Percentiles rank a stretch among this genome's conserved stretches.
Conservation (phyloP, 257 asterid species). For the Fraxinus quadrangulata region DNA sequence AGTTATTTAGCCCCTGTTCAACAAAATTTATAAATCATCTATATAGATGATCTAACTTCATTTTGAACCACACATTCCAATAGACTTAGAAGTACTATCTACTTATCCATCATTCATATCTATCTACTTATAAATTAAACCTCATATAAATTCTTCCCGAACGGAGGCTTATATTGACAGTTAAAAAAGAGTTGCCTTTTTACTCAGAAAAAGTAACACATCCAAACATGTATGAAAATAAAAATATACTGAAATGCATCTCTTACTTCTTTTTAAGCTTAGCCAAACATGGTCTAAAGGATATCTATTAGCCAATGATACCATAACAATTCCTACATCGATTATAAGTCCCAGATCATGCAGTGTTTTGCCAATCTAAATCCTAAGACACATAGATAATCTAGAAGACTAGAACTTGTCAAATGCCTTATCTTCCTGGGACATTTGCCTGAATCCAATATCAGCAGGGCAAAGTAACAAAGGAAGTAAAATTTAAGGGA, state of each 20-base stretch:
- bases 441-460: neutral
- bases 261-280: neutral
- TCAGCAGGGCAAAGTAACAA: neutral
- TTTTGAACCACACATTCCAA: too few species aligned
- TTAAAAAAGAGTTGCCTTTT: too few species aligned
- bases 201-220: neutral
- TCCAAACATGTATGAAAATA: neutral
- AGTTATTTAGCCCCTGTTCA: neutral
- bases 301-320: neutral
- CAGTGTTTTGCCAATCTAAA: neutral
- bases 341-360: neutral
- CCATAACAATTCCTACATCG: neutral
- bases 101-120: neutral
- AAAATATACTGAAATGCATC: neutral
- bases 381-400: constrained; percentile 1
- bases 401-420: neutral
- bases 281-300: neutral
- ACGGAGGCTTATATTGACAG: too few species aligned
- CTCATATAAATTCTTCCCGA: too few species aligned
- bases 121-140: too few species aligned
- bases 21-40: too few species aligned
- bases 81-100: too few species aligned
- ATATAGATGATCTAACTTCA: too few species aligned
- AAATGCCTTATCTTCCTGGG: neutral
- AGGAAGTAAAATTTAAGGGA: neutral